Percentiles rank a stretch among this genome's conserved stretches.
phyloP scores from a whole-genome alignment of 2,329 filamentous ascomycete species.

The Fusarium buxicola region DNA sequence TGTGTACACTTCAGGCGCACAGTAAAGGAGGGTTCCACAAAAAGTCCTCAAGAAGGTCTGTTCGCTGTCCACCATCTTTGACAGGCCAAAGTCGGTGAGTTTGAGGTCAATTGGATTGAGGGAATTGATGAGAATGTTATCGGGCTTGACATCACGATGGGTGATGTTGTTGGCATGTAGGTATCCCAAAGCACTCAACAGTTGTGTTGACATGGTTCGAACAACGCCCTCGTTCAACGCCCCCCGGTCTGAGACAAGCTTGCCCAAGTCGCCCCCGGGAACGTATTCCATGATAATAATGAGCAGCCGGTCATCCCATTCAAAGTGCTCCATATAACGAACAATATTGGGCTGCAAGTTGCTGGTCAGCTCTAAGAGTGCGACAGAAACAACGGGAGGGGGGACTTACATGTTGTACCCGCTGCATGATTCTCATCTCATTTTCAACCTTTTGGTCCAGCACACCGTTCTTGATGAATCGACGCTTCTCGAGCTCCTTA shows the following conservation, averaged over 20 bases:
- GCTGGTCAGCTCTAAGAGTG: conserved; percentile 24
- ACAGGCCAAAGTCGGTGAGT: conserved; percentile 94
- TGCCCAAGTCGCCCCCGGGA: conserved; percentile 83
- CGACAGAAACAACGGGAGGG: not conserved
- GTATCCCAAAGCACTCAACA: conserved; percentile 86
- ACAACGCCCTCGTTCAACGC: conserved; percentile 75
- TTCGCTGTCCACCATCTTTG: conserved; percentile 90
- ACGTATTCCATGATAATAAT: conserved; percentile 99
- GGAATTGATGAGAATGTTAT: conserved; percentile 90
- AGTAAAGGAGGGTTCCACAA: conserved; percentile 95
- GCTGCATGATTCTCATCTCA: conserved; percentile 96
- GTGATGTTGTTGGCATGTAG: conserved; percentile 90
- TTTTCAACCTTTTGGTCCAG: conserved; percentile 94
- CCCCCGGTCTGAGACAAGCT: conserved; percentile 71
- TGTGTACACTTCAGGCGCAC: conserved; percentile 95
- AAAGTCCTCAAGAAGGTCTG: conserved; percentile 96
- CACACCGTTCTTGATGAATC: conserved; percentile 92
- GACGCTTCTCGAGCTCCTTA: conserved; percentile 93
- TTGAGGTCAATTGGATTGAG: conserved; percentile 83
- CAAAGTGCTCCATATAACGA: conserved; percentile 88
- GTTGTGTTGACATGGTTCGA: conserved; percentile 78
- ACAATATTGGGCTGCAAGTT: conserved; percentile 81
- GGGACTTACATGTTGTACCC: conserved; percentile 78
- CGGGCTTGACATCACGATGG: conserved; percentile 98
- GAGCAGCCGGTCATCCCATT: conserved; percentile 83